Percentiles rank a stretch among this genome's conserved stretches.
Conservation (phyloP, 495 filamentous ascomycete species). For the Gamarada debralockiae region DNA sequence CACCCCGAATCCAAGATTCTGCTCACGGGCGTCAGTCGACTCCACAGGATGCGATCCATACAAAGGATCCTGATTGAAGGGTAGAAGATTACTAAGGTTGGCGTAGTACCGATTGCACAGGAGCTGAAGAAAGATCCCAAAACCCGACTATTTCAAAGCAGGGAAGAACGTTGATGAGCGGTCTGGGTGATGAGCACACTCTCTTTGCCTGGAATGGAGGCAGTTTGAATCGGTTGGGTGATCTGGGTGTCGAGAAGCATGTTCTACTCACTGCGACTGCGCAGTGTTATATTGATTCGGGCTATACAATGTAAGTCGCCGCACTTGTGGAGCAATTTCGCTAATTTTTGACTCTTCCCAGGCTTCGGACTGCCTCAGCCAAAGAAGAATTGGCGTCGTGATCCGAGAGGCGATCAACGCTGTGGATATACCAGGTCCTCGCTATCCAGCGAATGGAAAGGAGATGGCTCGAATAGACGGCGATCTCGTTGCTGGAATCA, state of each 20-base stretch:
- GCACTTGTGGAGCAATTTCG: too few species aligned
- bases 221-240: slow-evolving; percentile 33
- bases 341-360: too few species aligned
- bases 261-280: slow-evolving; percentile 42
- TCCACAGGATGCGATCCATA: slow-evolving; percentile 42
- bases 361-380: slow-evolving; percentile 47
- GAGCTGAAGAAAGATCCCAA: slow-evolving; percentile 29
- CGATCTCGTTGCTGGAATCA: slow-evolving; percentile 42
- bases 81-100: slow-evolving; percentile 38
- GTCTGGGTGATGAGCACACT: slow-evolving; percentile 46
- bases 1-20: slow-evolving; percentile 35
- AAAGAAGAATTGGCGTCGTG: slow-evolving; percentile 45
- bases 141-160: slow-evolving; percentile 36
- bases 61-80: slow-evolving; percentile 41
- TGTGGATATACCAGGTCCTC: slow-evolving; percentile 48
- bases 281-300: slow-evolving; percentile 41
- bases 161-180: slow-evolving; percentile 44
- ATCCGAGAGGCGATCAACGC: slow-evolving; percentile 52
- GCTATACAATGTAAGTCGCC: slow-evolving; percentile 36
- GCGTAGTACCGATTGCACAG: slow-evolving; percentile 33
- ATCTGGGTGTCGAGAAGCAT: slow-evolving; percentile 44
- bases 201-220: slow-evolving; percentile 48
- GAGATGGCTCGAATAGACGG: slow-evolving; percentile 44
- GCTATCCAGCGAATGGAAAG: slow-evolving; percentile 44
- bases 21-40: slow-evolving; percentile 44